Conservation (phyloP, 1,284 basidiomycete genomes). For the Tilletiopsis washingtonensis region DNA sequence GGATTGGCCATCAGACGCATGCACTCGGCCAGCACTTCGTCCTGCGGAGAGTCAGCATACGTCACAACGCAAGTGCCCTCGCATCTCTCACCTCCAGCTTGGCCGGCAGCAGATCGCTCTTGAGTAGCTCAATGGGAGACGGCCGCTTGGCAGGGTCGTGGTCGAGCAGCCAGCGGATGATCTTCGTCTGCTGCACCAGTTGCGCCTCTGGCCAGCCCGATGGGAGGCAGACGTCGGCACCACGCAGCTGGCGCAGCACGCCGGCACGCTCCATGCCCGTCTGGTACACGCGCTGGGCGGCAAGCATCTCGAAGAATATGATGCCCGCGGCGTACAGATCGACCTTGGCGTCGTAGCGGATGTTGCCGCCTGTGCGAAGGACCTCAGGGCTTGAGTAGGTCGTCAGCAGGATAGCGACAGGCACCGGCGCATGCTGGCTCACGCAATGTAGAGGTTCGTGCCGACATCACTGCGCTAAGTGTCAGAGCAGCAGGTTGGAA, state of each 20-base stretch:
- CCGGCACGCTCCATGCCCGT: conserved; percentile 78
- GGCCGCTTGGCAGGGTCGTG: conserved; percentile 78
- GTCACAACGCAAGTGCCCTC: too few relatives aligned
- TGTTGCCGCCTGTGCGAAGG: conserved; percentile 38
- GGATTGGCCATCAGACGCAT: conserved; percentile 64
- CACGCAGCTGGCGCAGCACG: conserved; percentile 70
- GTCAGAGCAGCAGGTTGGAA: too few relatives aligned
- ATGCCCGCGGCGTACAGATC: conserved; percentile 90
- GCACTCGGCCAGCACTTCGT: conserved; percentile 75
- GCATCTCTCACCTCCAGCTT: conserved; percentile 54
- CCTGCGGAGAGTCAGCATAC: conserved; percentile 36
- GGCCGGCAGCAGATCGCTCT: conserved; percentile 67
- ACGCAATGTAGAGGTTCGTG: conserved; percentile 80
- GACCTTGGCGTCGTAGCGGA: conserved; percentile 62
- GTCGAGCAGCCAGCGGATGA: conserved; percentile 72
- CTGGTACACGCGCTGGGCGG: conserved; percentile 57
- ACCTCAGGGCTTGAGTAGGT: conserved; percentile 46
- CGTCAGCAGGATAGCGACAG: conserved; percentile 15
- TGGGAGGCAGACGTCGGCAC: conserved; percentile 67
- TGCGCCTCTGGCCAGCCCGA: conserved; percentile 58
- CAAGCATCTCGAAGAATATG: conserved; percentile 98
- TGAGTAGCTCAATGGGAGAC: conserved; percentile 72
- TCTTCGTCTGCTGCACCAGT: conserved; percentile 54
- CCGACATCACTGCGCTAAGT: conserved; percentile 73
- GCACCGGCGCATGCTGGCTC: not conserved